Percentiles rank a stretch among this genome's conserved stretches.
Evolutionary conservation across 768 basidiomycete species (phyloP).

Genomic region (Galerina sulciceps): DNA sequence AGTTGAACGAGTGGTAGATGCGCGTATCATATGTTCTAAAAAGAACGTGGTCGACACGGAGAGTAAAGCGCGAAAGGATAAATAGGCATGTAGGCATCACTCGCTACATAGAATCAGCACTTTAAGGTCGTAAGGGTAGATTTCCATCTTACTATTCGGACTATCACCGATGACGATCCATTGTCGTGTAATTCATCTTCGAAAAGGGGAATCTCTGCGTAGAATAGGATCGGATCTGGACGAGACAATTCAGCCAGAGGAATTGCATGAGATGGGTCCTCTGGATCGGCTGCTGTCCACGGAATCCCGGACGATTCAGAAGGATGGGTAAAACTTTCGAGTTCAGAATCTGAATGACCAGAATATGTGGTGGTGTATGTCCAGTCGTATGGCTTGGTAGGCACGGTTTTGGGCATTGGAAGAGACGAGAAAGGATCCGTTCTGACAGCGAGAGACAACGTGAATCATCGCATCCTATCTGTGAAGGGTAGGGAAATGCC

Average conservation of each 20-base stretch:
- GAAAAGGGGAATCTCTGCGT: conserved; percentile 92
- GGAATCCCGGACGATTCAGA: conserved; percentile 22
- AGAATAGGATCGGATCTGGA: conserved; percentile 97
- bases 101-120: conserved; percentile 55
- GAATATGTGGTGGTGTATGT: conserved; percentile 92
- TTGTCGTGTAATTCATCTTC: conserved; percentile 99
- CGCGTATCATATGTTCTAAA: conserved; percentile 91
- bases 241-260: conserved; percentile 85
- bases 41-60: conserved; percentile 93
- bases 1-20: conserved; percentile 82
- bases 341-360: conserved; percentile 50
- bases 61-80: conserved; percentile 86
- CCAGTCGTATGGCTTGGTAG: conserved; percentile 95
- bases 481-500: conserved; percentile 25
- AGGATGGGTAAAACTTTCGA: conserved; percentile 12
- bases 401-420: conserved; percentile 71
- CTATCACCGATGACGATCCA: conserved; percentile 82
- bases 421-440: conserved; percentile 66
- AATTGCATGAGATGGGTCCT: conserved; percentile 65
- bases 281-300: conserved; percentile 63
- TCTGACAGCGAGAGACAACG: conserved; percentile 38
- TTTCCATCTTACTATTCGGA: conserved; percentile 78
- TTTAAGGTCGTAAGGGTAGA: not conserved
- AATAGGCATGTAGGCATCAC: conserved; percentile 98
- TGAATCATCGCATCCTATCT: conserved; percentile 10